A percentile compares a stretch with the other conserved stretches of the same genome.
These are phyloP conservation scores for Claviceps capensis DNA, from an alignment of 2,329 filamentous ascomycete genomes.

Conservation along the genomic window DNA sequence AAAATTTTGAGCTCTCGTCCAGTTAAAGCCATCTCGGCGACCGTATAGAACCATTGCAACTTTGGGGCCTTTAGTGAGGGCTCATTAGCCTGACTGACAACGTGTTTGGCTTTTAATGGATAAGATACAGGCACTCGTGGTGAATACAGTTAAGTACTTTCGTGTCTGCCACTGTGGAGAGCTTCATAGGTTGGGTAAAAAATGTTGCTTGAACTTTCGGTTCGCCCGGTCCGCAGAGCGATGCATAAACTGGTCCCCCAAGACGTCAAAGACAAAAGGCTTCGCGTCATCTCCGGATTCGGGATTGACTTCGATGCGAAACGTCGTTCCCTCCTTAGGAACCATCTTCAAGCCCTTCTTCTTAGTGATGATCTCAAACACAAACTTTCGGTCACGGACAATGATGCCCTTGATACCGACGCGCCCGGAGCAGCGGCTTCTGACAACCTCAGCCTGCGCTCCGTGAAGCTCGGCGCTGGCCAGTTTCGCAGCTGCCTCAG, in stretches of 20 bases:
- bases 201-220: conserved; percentile 83
- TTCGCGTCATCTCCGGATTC: conserved; percentile 11
- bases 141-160: not conserved
- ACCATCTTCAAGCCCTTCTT: conserved; percentile 60
- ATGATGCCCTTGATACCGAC: conserved; percentile 81
- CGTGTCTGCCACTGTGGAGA: not conserved
- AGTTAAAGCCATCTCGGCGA: not conserved
- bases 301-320: conserved; percentile 56
- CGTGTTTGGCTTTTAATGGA: not conserved
- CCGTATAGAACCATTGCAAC: not conserved
- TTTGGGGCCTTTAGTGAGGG: not conserved
- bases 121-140: not conserved
- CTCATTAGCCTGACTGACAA: not conserved
- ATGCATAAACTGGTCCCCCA: conserved; percentile 77
- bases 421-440: conserved; percentile 65
- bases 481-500: conserved; percentile 56
- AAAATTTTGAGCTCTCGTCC: not conserved
- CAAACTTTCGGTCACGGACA: conserved; percentile 73
- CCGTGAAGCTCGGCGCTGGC: conserved; percentile 85
- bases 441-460: conserved; percentile 66
- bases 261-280: conserved; percentile 62
- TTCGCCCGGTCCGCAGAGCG: conserved; percentile 74
- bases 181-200: conserved; percentile 28
- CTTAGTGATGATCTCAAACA: conserved; percentile 70
- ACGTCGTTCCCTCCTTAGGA: conserved; percentile 83